Evolutionary conservation across 192 early-diverging fungal genomes (phyloP).

Genomic region (Oehlia diaphana): DNA sequence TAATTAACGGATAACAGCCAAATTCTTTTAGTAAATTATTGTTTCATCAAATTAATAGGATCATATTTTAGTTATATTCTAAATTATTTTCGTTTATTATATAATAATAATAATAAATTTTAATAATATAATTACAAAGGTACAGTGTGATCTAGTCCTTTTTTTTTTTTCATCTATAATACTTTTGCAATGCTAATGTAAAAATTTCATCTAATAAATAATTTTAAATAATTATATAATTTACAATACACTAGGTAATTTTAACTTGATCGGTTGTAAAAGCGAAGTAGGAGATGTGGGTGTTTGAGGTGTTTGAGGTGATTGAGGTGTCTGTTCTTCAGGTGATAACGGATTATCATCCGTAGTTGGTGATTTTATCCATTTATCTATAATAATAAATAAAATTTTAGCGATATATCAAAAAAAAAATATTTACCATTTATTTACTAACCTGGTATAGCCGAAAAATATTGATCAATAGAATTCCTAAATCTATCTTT

Average conservation of each 20-base stretch:
- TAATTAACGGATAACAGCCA: too few relatives aligned
- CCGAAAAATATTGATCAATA: constrained; percentile 86
- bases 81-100: too few relatives aligned
- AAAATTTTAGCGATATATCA: not conserved
- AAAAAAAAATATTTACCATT: not conserved
- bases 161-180: too few relatives aligned
- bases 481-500: constrained; percentile 87
- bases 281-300: not conserved
- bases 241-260: constrained; percentile 15
- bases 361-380: not conserved
- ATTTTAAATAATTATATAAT: too few relatives aligned
- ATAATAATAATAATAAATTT: too few relatives aligned
- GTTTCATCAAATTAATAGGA: too few relatives aligned
- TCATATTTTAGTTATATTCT: too few relatives aligned
- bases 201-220: too few relatives aligned
- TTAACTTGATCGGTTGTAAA: not conserved
- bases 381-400: not conserved
- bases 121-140: too few relatives aligned
- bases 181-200: too few relatives aligned
- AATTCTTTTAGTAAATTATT: too few relatives aligned
- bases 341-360: not conserved
- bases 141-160: too few relatives aligned
- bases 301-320: not conserved
- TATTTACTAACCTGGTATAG: constrained; percentile 67
- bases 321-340: not conserved